Evolutionary conservation across 257 asterid genomes (phyloP).

Genomic region (Galeopsis tetrahit): DNA sequence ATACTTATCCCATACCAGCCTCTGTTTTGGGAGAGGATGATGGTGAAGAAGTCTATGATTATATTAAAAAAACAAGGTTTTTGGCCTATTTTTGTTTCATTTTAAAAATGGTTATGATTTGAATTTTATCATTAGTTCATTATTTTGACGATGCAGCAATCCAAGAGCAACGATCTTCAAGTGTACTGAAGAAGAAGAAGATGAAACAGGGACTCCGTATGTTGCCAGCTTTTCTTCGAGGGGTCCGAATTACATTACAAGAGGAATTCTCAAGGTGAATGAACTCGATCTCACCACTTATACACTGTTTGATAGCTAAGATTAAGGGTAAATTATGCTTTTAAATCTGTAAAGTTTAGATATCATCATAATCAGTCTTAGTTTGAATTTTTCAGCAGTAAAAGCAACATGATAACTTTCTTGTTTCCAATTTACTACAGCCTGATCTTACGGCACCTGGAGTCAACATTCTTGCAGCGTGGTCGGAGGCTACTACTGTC

Average conservation of each 20-base stretch:
- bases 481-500: constrained; percentile 48
- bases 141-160: constrained; percentile 30
- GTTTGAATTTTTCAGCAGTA: too few relatives aligned
- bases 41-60: not conserved
- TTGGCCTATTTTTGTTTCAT: too few relatives aligned
- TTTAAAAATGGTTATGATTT: too few relatives aligned
- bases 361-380: too few relatives aligned
- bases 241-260: constrained; percentile 59
- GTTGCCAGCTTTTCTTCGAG: constrained; percentile 61
- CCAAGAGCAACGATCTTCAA: constrained; percentile 46
- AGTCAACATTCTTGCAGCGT: constrained; percentile 66
- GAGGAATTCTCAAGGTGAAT: constrained; percentile 55
- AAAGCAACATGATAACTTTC: not conserved
- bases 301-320: too few relatives aligned
- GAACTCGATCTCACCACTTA: too few relatives aligned
- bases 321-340: too few relatives aligned
- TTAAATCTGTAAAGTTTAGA: too few relatives aligned
- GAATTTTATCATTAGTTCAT: not conserved
- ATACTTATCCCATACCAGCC: not conserved
- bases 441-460: constrained; percentile 70
- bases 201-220: constrained; percentile 44
- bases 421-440: constrained; percentile 32
- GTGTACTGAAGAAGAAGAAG: constrained; percentile 32
- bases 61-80: constrained; percentile 30
- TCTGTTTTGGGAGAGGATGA: not conserved